Conservation (phyloP, 108 stramenopile genomes). For the Halocafeteria seosinensis region DNA sequence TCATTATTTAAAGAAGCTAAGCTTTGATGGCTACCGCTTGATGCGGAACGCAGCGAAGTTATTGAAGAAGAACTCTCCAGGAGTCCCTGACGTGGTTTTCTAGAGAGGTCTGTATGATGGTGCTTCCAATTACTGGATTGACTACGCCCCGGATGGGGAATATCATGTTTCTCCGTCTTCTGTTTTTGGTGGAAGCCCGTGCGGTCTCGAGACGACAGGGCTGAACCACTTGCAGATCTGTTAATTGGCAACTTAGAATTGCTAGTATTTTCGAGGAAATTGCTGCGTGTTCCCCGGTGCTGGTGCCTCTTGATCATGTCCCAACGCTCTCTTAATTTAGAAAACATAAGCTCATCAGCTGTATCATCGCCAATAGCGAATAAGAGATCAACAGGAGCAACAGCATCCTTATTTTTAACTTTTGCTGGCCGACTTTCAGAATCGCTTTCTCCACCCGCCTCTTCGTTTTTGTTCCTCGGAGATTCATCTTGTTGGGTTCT, state of each 20-base stretch:
- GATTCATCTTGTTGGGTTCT: not conserved
- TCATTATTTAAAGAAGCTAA: not conserved
- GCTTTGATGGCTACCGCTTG: not conserved
- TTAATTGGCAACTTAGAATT: not conserved
- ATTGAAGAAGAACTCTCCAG: not conserved
- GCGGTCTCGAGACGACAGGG: not conserved
- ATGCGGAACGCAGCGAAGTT: not conserved
- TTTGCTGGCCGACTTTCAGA: not conserved
- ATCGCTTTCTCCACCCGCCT: not conserved
- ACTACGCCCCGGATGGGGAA: not conserved
- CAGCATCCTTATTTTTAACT: not conserved
- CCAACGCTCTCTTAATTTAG: conserved; percentile 19
- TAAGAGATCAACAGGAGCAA: conserved; percentile 24
- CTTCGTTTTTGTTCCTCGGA: not conserved
- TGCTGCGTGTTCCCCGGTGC: not conserved
- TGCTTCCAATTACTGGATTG: not conserved
- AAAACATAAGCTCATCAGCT: conserved; percentile 48
- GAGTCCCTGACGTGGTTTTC: not conserved
- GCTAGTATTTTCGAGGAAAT: not conserved
- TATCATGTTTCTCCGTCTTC: not conserved
- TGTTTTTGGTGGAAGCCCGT: not conserved
- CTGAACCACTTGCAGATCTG: not conserved
- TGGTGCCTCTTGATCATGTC: too few species aligned
- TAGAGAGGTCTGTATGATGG: not conserved
- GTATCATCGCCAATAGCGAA: conserved; percentile 40